Base-by-base conservation (phyloP, 2,329 filamentous ascomycete species). In the Torrubiellomyces zombiae region DNA sequence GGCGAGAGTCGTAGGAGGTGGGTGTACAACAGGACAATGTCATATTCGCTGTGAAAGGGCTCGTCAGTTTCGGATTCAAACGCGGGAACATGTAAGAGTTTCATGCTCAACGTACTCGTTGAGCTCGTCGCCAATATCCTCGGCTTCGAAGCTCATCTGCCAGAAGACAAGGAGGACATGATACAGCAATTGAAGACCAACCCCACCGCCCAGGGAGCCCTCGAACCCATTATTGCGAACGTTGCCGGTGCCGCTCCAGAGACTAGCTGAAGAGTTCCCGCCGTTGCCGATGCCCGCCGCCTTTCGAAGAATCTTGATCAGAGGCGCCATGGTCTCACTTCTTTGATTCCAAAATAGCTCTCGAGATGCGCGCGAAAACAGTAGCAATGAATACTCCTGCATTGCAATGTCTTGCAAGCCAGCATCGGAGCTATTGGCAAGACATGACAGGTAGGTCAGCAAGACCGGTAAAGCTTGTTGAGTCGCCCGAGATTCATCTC, bases 321-420 rank as follows among this genome's bases (percentile, higher is more conserved):
- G 57, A 7, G 89, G 86, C 22, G 63, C 64, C 18, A 94, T 53
- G 0, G 85, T 94, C 55, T 94, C 80, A 45, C 74, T 74, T 39
- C 80, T 68, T 51, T 93, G 81, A 34, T 77, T 69, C 89, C 89
- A 98, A 55, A 95, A 95, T 28, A 89, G 63, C 37, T 75, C 63
- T 35, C 89, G 69, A 4, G 83, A 70, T 29, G 69, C 69, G 32
- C 62, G 67, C 19, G 74, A 80, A 32, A 82, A 75, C 16, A 98
- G 62, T 16, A 98, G 60, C 12, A 78, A 65, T 18, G 89, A 94
- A 53, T 86, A 91, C 45, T 86, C 72, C 43, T 89, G 80, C 9
- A 95, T 83, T 14, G 83, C 86, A 44, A 95, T 93, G 45, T 98
- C 89, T 53, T 98, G 89, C 28, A 92, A 64, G 19, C 82, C 82